phyloP scores from a whole-genome alignment of 192 early-diverging fungal species.

The Radiomyces spectabilis region DNA sequence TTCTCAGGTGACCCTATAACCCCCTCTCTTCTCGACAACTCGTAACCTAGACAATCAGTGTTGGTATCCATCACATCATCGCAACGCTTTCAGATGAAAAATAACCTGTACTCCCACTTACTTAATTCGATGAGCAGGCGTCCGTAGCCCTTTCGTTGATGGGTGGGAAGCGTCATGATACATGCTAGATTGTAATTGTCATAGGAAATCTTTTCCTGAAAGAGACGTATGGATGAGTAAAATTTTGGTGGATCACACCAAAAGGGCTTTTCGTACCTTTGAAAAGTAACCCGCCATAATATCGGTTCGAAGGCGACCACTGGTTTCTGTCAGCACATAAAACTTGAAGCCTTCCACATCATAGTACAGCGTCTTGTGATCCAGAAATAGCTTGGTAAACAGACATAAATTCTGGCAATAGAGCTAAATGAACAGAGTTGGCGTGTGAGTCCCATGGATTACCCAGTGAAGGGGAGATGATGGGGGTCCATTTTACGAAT shows the following conservation, averaged over 20 bases:
- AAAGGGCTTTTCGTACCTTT: constrained; percentile 50
- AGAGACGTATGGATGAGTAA: background rate
- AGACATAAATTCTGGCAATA: constrained; percentile 95
- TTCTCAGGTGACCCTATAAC: constrained; percentile 81
- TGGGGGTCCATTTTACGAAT: too few relatives aligned
- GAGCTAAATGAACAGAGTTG: constrained; percentile 35
- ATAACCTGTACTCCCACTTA: constrained; percentile 33
- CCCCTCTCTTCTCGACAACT: constrained; percentile 61
- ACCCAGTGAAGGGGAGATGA: too few relatives aligned
- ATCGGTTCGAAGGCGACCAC: constrained; percentile 29
- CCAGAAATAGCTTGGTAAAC: constrained; percentile 90
- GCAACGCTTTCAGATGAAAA: background rate
- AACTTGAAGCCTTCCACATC: constrained; percentile 93
- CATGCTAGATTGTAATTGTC: constrained; percentile 88
- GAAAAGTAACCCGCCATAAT: constrained; percentile 93
- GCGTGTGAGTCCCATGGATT: background rate
- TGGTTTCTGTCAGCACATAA: constrained; percentile 72
- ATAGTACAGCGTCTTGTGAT: constrained; percentile 95
- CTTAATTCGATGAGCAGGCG: constrained; percentile 87
- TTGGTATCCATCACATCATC: background rate
- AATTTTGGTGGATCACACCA: background rate
- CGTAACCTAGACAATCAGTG: constrained; percentile 53
- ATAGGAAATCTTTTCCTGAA: constrained; percentile 75
- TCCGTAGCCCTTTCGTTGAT: constrained; percentile 80
- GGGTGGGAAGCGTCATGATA: constrained; percentile 82